A percentile compares a stretch with the other conserved stretches of the same genome.
These are phyloP conservation scores for Bonia amplexicaulis DNA, from an alignment of 176 grass and related monocot genomes.

Conservation along the genomic window DNA sequence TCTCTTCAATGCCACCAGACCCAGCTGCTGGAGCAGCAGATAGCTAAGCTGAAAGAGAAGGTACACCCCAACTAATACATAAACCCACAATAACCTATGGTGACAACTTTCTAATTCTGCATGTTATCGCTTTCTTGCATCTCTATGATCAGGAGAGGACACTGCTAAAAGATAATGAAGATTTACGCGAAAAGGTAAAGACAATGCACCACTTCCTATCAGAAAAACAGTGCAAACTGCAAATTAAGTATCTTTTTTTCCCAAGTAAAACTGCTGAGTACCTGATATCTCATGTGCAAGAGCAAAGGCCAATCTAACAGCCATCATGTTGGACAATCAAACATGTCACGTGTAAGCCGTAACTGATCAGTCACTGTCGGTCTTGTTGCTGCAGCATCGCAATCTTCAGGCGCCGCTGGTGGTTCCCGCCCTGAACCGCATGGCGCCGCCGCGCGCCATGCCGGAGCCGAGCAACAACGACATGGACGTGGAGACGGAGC, in stretches of 20 bases:
- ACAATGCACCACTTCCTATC: not conserved
- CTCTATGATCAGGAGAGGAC: slow-evolving; percentile 36
- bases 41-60: slow-evolving; percentile 60
- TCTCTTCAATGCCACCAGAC: slow-evolving; percentile 30
- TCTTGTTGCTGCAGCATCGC: slow-evolving; percentile 17
- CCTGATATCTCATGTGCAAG: slow-evolving; percentile 16
- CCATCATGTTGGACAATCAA: not conserved
- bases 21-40: slow-evolving; percentile 49
- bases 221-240: not conserved
- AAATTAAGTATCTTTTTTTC: not conserved
- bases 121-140: not conserved
- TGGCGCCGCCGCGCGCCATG: not conserved
- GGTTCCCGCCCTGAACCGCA: not conserved
- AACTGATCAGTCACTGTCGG: not conserved
- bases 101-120: not conserved
- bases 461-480: not conserved
- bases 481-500: slow-evolving; percentile 59
- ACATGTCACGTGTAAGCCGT: not conserved
- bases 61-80: slow-evolving; percentile 18
- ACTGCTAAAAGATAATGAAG: slow-evolving; percentile 43
- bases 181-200: slow-evolving; percentile 45
- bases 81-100: not conserved
- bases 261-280: not conserved
- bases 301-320: not conserved
- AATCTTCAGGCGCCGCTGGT: not conserved